Base-by-base conservation (phyloP, 2,329 filamentous ascomycete species). In the Fusarium globosum region DNA sequence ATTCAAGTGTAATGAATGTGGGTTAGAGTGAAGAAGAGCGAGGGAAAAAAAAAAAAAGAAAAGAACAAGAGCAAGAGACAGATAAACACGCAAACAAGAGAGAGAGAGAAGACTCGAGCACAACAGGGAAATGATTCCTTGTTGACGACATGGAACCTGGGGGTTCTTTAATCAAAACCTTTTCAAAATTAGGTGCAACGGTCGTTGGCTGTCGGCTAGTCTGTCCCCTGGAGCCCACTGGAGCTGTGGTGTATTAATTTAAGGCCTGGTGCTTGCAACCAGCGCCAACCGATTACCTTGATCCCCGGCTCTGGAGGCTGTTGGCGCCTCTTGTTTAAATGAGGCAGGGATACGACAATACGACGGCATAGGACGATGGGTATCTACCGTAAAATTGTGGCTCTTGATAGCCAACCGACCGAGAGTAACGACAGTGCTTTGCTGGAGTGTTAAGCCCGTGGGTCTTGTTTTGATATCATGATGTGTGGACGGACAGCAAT, bases 291-390 rank as follows among this genome's bases (percentile, higher is more conserved):
- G 67, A 68, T 75, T 67, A 65, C 58, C 59, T 62, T 69, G 56
- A 59, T 68, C 74, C 64, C 58, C 61, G 53, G 65, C 51, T 66
- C 74, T 64, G 41, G 68, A 68, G 69, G 61, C 68, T 69, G 60
- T 65, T 65, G 71, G 75, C 71, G 68, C 71, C 63, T 74, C 60
- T 73, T 61, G 55, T 52, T 73, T 60, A 77, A 77, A 77, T 77
- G 72, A 75, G 69, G 68, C 75, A 76, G 61, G 75, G 76, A 76
- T 72, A 38, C 12, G 61, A 52, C 63, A 61, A 71, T 73, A 68
- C 65, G 65, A 71, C 51, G 51, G 69, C 65, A 61, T 67, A 63
- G 68, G 56, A 65, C 61, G 64, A 69, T 59, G 69, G 41, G 30
- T n/a, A 68, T 57, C 30, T 65, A 51, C 65, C 53, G 45, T 61